Conservation (phyloP, 768 basidiomycete species). For the Leccinum subgranulosum region DNA sequence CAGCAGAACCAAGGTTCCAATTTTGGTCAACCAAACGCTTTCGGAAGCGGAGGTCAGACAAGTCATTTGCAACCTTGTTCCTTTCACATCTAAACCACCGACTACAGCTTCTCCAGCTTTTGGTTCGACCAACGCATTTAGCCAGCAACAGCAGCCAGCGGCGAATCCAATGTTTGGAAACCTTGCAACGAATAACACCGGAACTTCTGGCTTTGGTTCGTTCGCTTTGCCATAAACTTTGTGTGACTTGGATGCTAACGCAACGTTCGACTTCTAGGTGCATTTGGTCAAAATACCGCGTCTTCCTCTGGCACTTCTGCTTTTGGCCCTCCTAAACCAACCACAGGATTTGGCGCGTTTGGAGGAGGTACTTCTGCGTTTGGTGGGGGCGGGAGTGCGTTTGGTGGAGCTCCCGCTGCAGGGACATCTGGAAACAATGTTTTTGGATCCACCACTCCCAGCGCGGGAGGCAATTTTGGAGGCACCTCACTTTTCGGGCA, state of each 20-base stretch:
- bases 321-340: constrained; percentile 68
- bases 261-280: constrained; percentile 25
- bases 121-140: constrained; percentile 54
- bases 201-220: constrained; percentile 38
- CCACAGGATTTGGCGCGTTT: constrained; percentile 75
- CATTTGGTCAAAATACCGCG: constrained; percentile 40
- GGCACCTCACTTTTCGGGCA: constrained; percentile 60
- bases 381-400: constrained; percentile 41
- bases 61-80: constrained; percentile 28
- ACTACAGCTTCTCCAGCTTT: constrained; percentile 53
- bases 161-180: constrained; percentile 83
- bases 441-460: constrained; percentile 34
- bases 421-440: constrained; percentile 31
- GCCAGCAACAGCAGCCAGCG: constrained; percentile 64
- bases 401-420: constrained; percentile 34
- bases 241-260: constrained; percentile 1
- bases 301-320: constrained; percentile 38
- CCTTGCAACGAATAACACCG: constrained; percentile 36
- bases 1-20: constrained; percentile 51
- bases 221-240: constrained; percentile 3
- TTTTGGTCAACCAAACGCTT: constrained; percentile 69
- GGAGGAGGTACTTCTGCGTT: constrained; percentile 55
- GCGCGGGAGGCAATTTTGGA: constrained; percentile 38
- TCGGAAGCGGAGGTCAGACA: constrained; percentile 50
- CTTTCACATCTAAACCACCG: constrained; percentile 23